Base-by-base conservation (phyloP, 2,329 filamentous ascomycete species). In the Aspergillus unguis region DNA sequence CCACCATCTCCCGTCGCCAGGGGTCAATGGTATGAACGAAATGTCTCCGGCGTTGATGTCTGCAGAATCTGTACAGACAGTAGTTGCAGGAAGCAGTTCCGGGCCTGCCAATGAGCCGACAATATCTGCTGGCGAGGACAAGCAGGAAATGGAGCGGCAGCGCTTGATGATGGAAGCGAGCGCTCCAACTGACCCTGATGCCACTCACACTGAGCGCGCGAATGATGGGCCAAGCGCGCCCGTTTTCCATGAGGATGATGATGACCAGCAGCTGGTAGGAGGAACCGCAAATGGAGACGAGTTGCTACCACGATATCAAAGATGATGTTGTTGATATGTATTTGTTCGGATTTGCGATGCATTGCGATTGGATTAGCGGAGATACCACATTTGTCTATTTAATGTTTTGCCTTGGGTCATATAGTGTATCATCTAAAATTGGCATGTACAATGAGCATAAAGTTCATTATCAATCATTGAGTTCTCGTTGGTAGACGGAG, bases 81-180 rank as follows among this genome's bases (percentile, higher is more conserved):
- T 67, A 27, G 52, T 68, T 23, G 54, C 60, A 44, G 42, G 72
- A 56, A 54, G 71, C 64, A 52, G 68, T 60, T 2, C 73, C 74
- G 5, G 77, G 75, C 4, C 78, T 72, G 2, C 81, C 75, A 56
- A 48, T 42, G 56, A 64, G 43, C 47, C 60, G 43, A 41, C 55
- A 31, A 50, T 48, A 2, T 74, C 76, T 0, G 42, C 64, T 52
- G 25, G 59, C 50, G 88, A 94, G 50, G 92, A 95, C 68, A 94
- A 95, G 68, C 84, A 86, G 61, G 90, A 95, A 66, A 74, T 90
- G 5, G 87, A 92, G 66, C 78, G 85, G 23, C 80, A 75, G 51
- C 77, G 85, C 35, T 69, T 89, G n/a, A 74, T 87, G 54, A 74
- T 78, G 47, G 80, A 87, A 62, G 82, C 82, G 6, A 87, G 85